Percentiles rank a stretch among this genome's conserved stretches.
phyloP scores from a whole-genome alignment of 805 yeast species.

The Candida nitratophila region DNA sequence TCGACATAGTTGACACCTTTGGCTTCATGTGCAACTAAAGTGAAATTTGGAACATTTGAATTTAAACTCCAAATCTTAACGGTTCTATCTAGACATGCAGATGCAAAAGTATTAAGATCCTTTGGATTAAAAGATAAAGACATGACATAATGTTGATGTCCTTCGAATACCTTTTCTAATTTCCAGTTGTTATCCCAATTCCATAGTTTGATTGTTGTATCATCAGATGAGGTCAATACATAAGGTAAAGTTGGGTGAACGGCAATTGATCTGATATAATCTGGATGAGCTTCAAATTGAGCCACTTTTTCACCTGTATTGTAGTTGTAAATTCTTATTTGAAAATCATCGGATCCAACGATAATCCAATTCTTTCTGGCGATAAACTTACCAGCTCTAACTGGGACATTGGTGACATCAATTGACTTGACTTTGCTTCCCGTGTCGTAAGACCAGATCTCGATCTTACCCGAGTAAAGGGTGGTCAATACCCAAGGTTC shows the following conservation, averaged over 20 bases:
- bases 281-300: conserved; percentile 98
- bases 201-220: conserved; percentile 88
- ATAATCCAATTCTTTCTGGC: conserved; percentile 97
- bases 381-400: conserved; percentile 90
- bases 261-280: conserved; percentile 86
- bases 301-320: conserved; percentile 91
- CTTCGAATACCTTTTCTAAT: conserved; percentile 84
- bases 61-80: conserved; percentile 97
- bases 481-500: conserved; percentile 96
- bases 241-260: conserved; percentile 93
- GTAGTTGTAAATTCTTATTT: conserved; percentile 86
- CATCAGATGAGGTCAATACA: conserved; percentile 85
- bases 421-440: conserved; percentile 75
- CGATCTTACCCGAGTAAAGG: conserved; percentile 83
- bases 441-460: conserved; percentile 93
- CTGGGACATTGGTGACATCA: conserved; percentile 94
- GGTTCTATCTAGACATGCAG: conserved; percentile 93
- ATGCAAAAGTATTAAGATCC: conserved; percentile 95
- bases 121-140: conserved; percentile 92
- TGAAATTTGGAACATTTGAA: conserved; percentile 80
- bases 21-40: conserved; percentile 82
- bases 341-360: conserved; percentile 94
- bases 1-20: conserved; percentile 96
- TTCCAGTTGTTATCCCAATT: conserved; percentile 96
- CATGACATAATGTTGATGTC: conserved; percentile 95